These are phyloP conservation scores for Alternaria triticina DNA, from an alignment of 2,329 filamentous ascomycete genomes.

Conservation along the genomic window DNA sequence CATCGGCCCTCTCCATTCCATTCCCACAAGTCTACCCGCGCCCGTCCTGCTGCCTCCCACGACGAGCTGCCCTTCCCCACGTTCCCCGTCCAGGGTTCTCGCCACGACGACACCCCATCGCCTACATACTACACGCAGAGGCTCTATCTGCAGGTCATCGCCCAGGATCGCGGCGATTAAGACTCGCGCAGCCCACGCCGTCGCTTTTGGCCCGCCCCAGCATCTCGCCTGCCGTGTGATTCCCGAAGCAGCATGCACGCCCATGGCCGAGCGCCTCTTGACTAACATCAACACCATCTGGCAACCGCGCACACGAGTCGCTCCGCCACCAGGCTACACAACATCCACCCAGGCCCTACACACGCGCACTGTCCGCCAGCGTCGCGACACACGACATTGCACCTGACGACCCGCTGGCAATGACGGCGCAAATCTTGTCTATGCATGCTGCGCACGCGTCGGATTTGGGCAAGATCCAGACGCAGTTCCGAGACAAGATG, in stretches of 20 bases:
- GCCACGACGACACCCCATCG: conserved; percentile 6
- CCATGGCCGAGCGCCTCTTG: conserved; percentile 24
- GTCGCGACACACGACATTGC: conserved; percentile 14
- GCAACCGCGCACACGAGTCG: conserved; percentile 23
- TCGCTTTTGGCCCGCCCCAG: conserved; percentile 1
- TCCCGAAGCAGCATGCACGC: conserved; percentile 28
- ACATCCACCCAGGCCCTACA: conserved; percentile 18
- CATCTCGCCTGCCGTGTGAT: conserved; percentile 14
- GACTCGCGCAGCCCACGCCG: background rate
- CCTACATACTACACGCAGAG: background rate
- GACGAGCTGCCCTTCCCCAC: conserved; percentile 23
- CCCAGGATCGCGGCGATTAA: conserved; percentile 10
- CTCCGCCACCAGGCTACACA: conserved; percentile 26
- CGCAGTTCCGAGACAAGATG: conserved; percentile 45
- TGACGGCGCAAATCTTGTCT: conserved; percentile 49
- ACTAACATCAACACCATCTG: conserved; percentile 17
- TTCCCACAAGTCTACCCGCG: conserved; percentile 17
- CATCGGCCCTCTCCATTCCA: conserved; percentile 14
- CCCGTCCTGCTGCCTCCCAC: conserved; percentile 17
- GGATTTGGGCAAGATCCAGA: conserved; percentile 44
- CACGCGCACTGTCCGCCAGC: conserved; percentile 17
- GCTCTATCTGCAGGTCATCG: conserved; percentile 23
- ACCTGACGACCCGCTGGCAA: conserved; percentile 26
- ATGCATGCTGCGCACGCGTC: conserved; percentile 47
- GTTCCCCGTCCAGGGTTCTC: conserved; percentile 17